Evolutionary conservation across 208 protist species (phyloP).

Genomic region (Acanthamoeba divionensis): DNA sequence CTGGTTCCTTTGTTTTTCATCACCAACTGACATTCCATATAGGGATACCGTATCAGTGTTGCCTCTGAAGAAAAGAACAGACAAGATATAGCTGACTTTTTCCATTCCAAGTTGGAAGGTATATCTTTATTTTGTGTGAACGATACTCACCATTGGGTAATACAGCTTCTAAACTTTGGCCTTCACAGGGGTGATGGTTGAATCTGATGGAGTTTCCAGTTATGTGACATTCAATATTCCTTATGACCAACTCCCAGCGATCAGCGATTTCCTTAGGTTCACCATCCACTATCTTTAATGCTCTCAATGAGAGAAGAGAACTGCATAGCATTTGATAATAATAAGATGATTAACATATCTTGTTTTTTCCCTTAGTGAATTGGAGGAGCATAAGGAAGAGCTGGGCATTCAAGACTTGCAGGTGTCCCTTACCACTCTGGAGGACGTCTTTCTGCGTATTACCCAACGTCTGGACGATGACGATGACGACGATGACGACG

Average conservation of each 20-base stretch:
- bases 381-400: slow-evolving; percentile 53
- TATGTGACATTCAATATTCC: slow-evolving; percentile 50
- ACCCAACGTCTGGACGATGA: slow-evolving; percentile 7
- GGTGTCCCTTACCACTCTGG: slow-evolving; percentile 60
- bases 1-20: not conserved
- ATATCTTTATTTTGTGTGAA: not conserved
- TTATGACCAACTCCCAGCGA: not conserved
- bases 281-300: not conserved
- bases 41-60: slow-evolving; percentile 48
- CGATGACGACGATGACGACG: not conserved
- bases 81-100: not conserved
- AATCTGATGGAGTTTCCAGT: slow-evolving; percentile 23
- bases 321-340: not conserved
- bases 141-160: not conserved
- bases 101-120: slow-evolving; percentile 3
- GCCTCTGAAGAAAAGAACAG: not conserved
- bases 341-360: not conserved
- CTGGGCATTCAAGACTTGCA: slow-evolving; percentile 58
- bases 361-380: not conserved
- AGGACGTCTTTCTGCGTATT: slow-evolving; percentile 65
- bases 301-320: not conserved
- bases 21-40: not conserved
- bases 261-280: not conserved
- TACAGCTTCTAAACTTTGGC: not conserved
- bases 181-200: not conserved